Percentiles rank a stretch among this genome's conserved stretches.
Conservation (phyloP, 176 grass and related monocot species). For the Poa annua region DNA sequence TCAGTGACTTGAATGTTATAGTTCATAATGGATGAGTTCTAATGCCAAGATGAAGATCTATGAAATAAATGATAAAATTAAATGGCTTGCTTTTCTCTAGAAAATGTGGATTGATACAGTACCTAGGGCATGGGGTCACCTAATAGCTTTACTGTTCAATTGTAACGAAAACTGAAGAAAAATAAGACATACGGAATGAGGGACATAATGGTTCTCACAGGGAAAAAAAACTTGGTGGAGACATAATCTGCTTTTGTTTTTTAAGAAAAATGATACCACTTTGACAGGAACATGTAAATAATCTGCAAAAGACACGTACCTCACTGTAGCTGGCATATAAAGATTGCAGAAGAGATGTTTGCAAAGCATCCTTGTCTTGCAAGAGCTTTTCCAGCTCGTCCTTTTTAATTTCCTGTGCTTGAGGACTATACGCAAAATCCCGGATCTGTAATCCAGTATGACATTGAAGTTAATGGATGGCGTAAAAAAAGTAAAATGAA, state of each 20-base stretch:
- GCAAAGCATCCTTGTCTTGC: conserved; percentile 76
- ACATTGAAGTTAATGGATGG: neutral
- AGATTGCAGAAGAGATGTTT: conserved; percentile 83
- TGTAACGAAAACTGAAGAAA: neutral
- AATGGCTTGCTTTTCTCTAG: neutral
- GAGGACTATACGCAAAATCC: conserved; percentile 82
- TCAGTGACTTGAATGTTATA: neutral
- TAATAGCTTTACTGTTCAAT: neutral
- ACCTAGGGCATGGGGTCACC: neutral
- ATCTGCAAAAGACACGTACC: conserved; percentile 53
- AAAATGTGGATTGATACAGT: neutral
- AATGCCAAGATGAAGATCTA: neutral
- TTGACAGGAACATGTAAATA: conserved; percentile 17
- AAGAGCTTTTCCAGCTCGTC: conserved; percentile 78
- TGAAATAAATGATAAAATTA: neutral
- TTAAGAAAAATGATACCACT: neutral
- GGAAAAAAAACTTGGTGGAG: neutral
- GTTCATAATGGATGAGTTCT: neutral
- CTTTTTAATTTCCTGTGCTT: conserved; percentile 75
- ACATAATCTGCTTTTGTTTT: neutral
- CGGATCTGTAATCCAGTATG: conserved; percentile 57
- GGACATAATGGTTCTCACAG: neutral
- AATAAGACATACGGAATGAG: neutral
- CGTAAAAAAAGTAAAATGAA: neutral
- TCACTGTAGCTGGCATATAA: conserved; percentile 96